These are phyloP conservation scores for Penicillium nucicola DNA, from an alignment of 495 filamentous ascomycete species.

Conservation along the genomic window DNA sequence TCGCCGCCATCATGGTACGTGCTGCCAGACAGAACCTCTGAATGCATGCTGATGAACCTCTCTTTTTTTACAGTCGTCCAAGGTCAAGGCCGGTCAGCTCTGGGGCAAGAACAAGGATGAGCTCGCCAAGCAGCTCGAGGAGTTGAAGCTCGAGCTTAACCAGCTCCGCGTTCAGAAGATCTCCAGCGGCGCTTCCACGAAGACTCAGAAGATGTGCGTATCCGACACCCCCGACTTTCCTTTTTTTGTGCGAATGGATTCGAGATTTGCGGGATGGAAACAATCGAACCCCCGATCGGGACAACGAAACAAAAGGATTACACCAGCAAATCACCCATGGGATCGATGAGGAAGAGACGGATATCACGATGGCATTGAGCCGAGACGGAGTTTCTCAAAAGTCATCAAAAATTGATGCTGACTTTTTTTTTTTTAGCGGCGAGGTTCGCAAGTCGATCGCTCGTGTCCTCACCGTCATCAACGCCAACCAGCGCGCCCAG, in stretches of 20 bases:
- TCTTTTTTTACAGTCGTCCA: constrained; percentile 63
- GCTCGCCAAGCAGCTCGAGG: constrained; percentile 85
- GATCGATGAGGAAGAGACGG: not conserved
- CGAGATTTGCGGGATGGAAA: constrained; percentile 19
- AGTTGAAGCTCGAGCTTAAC: constrained; percentile 91
- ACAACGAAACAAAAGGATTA: constrained; percentile 6
- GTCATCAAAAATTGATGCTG: constrained; percentile 16
- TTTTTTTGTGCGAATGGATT: constrained; percentile 12
- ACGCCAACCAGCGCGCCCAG: constrained; percentile 95
- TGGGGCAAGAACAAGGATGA: constrained; percentile 99
- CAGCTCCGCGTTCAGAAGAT: constrained; percentile 97
- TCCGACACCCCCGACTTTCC: constrained; percentile 18
- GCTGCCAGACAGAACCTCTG: constrained; percentile 4
- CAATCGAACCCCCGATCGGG: constrained; percentile 4
- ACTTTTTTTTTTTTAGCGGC: constrained; percentile 59
- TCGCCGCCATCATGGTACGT: constrained; percentile 52
- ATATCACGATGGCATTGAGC: not conserved
- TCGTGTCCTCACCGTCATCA: constrained; percentile 97
- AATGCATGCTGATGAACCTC: constrained; percentile 18
- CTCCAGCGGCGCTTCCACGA: constrained; percentile 81
- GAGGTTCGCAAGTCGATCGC: constrained; percentile 99
- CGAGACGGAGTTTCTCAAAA: constrained; percentile 1
- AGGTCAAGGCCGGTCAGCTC: constrained; percentile 92
- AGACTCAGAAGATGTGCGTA: constrained; percentile 95
- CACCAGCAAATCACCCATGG: not conserved